These are phyloP conservation scores for Tolypocladium ophioglossoides DNA, from an alignment of 2,329 filamentous ascomycete genomes.

Conservation along the genomic window DNA sequence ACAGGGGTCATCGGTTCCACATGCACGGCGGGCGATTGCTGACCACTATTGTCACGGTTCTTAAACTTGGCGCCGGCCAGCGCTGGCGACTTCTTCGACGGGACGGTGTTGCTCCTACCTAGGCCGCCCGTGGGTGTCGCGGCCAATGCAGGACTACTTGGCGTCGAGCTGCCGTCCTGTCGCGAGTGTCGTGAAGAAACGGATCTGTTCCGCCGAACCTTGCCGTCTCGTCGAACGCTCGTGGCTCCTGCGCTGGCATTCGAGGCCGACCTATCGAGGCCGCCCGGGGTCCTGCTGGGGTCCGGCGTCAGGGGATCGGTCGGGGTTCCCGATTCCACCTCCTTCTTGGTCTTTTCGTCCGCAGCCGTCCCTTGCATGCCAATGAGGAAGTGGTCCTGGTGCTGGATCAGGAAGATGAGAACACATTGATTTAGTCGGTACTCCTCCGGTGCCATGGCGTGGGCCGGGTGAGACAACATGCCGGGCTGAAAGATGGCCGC, in stretches of 20 bases:
- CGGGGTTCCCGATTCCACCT: slow-evolving; percentile 59
- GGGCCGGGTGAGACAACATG: slow-evolving; percentile 83
- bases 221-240: slow-evolving; percentile 71
- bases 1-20: slow-evolving; percentile 27
- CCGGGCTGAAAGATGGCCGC: slow-evolving; percentile 97
- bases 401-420: slow-evolving; percentile 94
- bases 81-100: slow-evolving; percentile 77
- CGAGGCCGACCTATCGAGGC: slow-evolving; percentile 57
- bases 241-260: slow-evolving; percentile 83
- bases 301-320: slow-evolving; percentile 32
- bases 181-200: slow-evolving; percentile 83
- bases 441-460: slow-evolving; percentile 92
- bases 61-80: slow-evolving; percentile 58
- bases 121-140: slow-evolving; percentile 46
- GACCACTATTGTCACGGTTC: slow-evolving; percentile 19
- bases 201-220: slow-evolving; percentile 78
- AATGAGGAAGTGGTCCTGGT: slow-evolving; percentile 96
- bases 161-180: slow-evolving; percentile 61
- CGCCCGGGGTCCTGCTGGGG: slow-evolving; percentile 38
- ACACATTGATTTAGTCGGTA: slow-evolving; percentile 95
- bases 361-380: slow-evolving; percentile 98
- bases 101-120: slow-evolving; percentile 76
- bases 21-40: slow-evolving; percentile 18
- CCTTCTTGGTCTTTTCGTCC: slow-evolving; percentile 64
- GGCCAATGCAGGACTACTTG: slow-evolving; percentile 48